These are phyloP conservation scores for Solanum pimpinellifolium DNA, from an alignment of 257 asterid genomes.

Conservation along the genomic window DNA sequence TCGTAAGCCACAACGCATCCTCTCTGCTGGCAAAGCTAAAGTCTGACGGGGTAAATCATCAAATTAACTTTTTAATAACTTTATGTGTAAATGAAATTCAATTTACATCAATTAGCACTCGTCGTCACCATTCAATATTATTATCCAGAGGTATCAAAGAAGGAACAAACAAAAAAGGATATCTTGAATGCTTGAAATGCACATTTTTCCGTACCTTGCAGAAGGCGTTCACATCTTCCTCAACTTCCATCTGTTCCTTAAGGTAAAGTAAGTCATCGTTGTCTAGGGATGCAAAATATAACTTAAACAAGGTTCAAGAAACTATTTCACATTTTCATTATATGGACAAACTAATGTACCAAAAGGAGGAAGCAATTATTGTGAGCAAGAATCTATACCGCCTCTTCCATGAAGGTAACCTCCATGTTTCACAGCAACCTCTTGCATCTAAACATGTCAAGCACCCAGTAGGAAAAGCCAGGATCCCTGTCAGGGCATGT, in stretches of 20 bases:
- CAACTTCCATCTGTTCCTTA: slow-evolving; percentile 99
- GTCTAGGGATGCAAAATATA: slow-evolving; percentile 77
- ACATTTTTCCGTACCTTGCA: slow-evolving; percentile 87
- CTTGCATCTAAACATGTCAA: slow-evolving; percentile 83
- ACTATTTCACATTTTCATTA: not conserved
- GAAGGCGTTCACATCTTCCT: slow-evolving; percentile 97
- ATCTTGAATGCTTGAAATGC: slow-evolving; percentile 94
- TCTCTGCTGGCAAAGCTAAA: not conserved
- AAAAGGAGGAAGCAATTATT: not conserved
- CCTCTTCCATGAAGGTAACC: slow-evolving; percentile 99
- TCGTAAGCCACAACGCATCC: not conserved
- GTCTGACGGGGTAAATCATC: not conserved
- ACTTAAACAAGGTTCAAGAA: slow-evolving; percentile 20
- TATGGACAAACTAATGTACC: not conserved
- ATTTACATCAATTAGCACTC: not conserved
- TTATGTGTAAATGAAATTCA: not conserved
- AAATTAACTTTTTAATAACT: not conserved
- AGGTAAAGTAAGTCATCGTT: slow-evolving; percentile 97
- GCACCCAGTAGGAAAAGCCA: slow-evolving; percentile 57
- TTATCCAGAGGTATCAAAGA: not conserved
- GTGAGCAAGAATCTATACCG: slow-evolving; percentile 33
- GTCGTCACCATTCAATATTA: not conserved
- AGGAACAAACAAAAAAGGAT: slow-evolving; percentile 50
- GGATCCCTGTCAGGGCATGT: slow-evolving; percentile 98
- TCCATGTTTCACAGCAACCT: slow-evolving; percentile 94